A percentile compares a stretch with the other conserved stretches of the same genome.
Evolutionary conservation across 495 filamentous ascomycete species (phyloP).

Genomic region (Annulohypoxylon nitens): DNA sequence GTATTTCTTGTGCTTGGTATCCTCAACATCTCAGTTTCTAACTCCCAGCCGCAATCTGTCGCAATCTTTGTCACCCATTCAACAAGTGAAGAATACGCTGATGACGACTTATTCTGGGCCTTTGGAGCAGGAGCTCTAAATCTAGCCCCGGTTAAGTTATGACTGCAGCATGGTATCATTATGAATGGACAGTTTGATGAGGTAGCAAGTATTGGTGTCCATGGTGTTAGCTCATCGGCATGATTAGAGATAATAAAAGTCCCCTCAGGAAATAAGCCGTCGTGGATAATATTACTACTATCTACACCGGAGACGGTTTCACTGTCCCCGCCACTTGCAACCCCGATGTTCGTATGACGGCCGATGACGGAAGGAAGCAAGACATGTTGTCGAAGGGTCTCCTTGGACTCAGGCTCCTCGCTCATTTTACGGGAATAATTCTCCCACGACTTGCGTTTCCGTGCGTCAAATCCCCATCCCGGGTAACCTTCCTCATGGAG

Average conservation of each 20-base stretch:
- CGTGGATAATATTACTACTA: conserved; percentile 63
- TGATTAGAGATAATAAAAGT: conserved; percentile 98
- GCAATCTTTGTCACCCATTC: conserved; percentile 77
- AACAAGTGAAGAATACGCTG: conserved; percentile 79
- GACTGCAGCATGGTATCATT: conserved; percentile 94
- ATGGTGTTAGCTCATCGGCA: conserved; percentile 93
- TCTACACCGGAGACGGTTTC: conserved; percentile 40
- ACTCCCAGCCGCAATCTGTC: conserved; percentile 75
- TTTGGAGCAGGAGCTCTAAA: conserved; percentile 77
- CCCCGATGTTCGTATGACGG: conserved; percentile 10
- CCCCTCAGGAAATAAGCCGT: conserved; percentile 76
- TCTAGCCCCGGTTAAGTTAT: conserved; percentile 79
- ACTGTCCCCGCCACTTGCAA: conserved; percentile 25
- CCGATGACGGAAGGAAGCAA: conserved; percentile 74
- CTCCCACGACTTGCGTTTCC: conserved; percentile 84
- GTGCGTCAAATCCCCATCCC: conserved; percentile 93
- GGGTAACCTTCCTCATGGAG: conserved; percentile 83
- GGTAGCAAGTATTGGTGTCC: conserved; percentile 91
- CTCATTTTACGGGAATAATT: conserved; percentile 67
- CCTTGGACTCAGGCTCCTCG: conserved; percentile 50
- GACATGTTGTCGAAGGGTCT: conserved; percentile 74
- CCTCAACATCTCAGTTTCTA: conserved; percentile 83
- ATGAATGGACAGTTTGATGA: conserved; percentile 83
- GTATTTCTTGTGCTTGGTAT: conserved; percentile 93
- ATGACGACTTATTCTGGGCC: conserved; percentile 62